These are phyloP conservation scores for Penicillium roqueforti DNA, from an alignment of 495 filamentous ascomycete species.

Conservation along the genomic window DNA sequence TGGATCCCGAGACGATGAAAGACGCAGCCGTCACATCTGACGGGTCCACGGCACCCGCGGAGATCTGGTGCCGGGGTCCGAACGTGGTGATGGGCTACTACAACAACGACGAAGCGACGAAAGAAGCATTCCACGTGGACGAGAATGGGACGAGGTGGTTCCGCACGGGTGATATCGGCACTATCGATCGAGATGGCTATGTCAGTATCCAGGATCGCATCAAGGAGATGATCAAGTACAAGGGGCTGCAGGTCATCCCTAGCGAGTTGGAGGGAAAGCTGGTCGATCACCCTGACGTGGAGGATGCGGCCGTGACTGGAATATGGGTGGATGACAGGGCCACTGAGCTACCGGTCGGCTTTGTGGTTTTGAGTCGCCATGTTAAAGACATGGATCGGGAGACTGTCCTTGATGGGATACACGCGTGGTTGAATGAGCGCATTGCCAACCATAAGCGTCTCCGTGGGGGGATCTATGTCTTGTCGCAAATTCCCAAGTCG, in stretches of 20 bases:
- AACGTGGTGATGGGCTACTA: constrained; percentile 66
- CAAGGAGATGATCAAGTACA: constrained; percentile 80
- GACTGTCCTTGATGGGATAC: constrained; percentile 22
- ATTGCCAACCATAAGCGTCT: constrained; percentile 65
- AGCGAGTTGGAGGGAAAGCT: constrained; percentile 73
- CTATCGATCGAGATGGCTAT: constrained; percentile 49
- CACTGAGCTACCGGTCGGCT: constrained; percentile 73
- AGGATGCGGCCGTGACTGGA: constrained; percentile 69
- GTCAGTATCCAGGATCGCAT: constrained; percentile 64
- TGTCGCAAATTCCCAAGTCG: constrained; percentile 73
- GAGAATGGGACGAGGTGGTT: constrained; percentile 50
- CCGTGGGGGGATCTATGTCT: constrained; percentile 68
- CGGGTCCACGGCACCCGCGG: constrained; percentile 49
- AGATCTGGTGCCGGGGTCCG: constrained; percentile 54
- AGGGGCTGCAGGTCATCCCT: constrained; percentile 72
- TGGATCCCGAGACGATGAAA: constrained; percentile 40
- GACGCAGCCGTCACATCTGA: constrained; percentile 37
- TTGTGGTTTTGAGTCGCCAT: constrained; percentile 51
- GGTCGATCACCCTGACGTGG: constrained; percentile 58
- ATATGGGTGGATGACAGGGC: constrained; percentile 56
- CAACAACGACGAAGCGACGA: constrained; percentile 59
- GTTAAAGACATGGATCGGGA: constrained; percentile 33
- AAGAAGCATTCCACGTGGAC: constrained; percentile 50
- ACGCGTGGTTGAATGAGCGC: constrained; percentile 43
- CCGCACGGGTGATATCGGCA: constrained; percentile 54